Percentiles rank a stretch among this genome's conserved stretches.
These are phyloP conservation scores for Sorghum bicolor DNA, from an alignment of 176 grass and related monocot genomes.

Conservation along the genomic window DNA sequence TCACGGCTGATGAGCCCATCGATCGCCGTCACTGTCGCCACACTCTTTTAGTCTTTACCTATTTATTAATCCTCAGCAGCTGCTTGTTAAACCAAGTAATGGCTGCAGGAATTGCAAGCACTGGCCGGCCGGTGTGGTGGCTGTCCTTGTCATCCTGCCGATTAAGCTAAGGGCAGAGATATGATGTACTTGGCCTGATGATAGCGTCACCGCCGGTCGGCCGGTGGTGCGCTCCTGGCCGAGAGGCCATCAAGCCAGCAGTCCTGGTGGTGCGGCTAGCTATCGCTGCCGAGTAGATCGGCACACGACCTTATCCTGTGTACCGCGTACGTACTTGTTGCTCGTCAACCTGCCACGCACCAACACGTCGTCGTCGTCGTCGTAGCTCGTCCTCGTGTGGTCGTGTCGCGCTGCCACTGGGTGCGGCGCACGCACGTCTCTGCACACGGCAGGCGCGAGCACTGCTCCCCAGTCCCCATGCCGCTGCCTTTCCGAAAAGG, in stretches of 20 bases:
- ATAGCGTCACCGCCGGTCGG: background rate
- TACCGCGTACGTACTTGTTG: too few relatives aligned
- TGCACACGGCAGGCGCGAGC: too few relatives aligned
- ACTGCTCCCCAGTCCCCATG: background rate
- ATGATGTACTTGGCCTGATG: background rate
- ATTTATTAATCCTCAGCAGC: background rate
- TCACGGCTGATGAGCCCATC: slow-evolving; percentile 44
- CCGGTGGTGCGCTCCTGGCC: background rate
- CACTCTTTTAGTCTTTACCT: background rate
- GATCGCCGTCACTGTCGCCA: slow-evolving; percentile 31
- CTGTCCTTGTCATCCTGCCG: background rate
- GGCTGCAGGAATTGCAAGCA: background rate
- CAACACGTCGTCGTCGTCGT: background rate
- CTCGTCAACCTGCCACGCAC: background rate
- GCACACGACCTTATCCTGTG: slow-evolving; percentile 6
- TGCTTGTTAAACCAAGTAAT: background rate
- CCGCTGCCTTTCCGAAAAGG: slow-evolving; percentile 4
- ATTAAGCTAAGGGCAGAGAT: background rate
- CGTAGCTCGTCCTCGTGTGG: background rate
- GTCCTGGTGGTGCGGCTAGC: background rate
- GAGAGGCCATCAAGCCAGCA: too few relatives aligned
- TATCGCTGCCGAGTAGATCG: slow-evolving; percentile 17
- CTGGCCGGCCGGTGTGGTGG: background rate
- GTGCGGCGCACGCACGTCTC: too few relatives aligned
- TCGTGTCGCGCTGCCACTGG: background rate